These are phyloP conservation scores for Bipolaris cookei DNA, from an alignment of 2,329 filamentous ascomycete genomes.

Conservation along the genomic window DNA sequence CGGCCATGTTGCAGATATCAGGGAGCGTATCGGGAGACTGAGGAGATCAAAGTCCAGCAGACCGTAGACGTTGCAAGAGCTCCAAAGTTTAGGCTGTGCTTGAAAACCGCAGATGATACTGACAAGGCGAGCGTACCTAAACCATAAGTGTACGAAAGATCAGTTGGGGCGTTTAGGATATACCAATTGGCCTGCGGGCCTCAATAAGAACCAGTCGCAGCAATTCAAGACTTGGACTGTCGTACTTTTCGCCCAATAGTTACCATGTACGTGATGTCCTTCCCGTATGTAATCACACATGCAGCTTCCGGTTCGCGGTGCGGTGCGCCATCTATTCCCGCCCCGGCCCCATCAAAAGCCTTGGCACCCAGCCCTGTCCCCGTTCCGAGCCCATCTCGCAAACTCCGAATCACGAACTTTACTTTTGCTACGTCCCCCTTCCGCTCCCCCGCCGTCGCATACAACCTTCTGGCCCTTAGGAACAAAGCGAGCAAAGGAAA, in stretches of 20 bases:
- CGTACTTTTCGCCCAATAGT: too few relatives aligned
- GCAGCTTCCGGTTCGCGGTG: conserved; percentile 8
- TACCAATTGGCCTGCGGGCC: conserved; percentile 16
- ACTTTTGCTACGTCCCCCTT: conserved; percentile 1
- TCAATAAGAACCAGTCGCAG: conserved; percentile 11
- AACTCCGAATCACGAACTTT: conserved; percentile 13
- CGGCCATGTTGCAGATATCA: conserved; percentile 4
- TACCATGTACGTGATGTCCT: conserved; percentile 23
- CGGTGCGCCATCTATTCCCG: neutral
- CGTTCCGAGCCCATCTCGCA: conserved; percentile 12
- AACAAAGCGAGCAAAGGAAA: conserved; percentile 2
- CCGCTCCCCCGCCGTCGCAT: conserved; percentile 5
- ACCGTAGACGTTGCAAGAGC: neutral
- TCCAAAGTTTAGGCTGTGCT: neutral
- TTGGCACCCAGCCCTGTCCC: conserved; percentile 18
- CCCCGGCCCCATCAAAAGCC: conserved; percentile 13
- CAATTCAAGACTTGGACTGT: neutral
- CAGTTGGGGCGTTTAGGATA: conserved; percentile 7
- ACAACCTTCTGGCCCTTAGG: neutral
- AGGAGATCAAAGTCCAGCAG: conserved; percentile 4
- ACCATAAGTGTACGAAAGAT: conserved; percentile 12
- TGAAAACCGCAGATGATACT: conserved; percentile 2
- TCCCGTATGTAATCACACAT: conserved; percentile 12
- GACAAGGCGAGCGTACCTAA: conserved; percentile 7
- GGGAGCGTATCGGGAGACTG: conserved; percentile 6